Percentiles rank a stretch among this genome's conserved stretches.
These are phyloP conservation scores for Epichloe sibirici DNA, from an alignment of 2,329 filamentous ascomycete species.

Conservation along the genomic window DNA sequence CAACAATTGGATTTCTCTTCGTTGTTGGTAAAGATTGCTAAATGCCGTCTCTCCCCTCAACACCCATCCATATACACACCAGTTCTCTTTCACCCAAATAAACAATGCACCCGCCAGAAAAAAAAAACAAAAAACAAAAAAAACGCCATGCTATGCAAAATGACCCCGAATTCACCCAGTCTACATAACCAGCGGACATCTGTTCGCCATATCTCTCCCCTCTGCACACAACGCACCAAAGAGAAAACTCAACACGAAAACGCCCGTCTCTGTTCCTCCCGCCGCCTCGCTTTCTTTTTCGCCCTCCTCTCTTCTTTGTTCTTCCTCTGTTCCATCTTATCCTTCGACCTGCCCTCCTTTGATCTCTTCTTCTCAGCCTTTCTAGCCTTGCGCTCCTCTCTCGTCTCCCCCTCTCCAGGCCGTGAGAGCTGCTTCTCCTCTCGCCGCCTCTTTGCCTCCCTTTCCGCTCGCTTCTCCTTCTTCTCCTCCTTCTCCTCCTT, in stretches of 20 bases:
- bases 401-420: conserved; percentile 18
- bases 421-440: neutral
- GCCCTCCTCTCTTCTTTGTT: conserved; percentile 32
- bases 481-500: neutral
- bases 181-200: neutral
- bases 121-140: conserved; percentile 1
- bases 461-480: neutral
- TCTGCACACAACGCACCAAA: neutral
- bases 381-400: conserved; percentile 28
- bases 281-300: conserved; percentile 30
- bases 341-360: conserved; percentile 15
- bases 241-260: neutral
- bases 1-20: too few relatives aligned
- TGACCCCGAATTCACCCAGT: neutral
- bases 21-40: too few relatives aligned
- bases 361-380: conserved; percentile 21
- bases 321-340: conserved; percentile 10
- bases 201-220: neutral
- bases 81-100: neutral
- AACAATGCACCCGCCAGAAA: neutral
- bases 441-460: conserved; percentile 14
- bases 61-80: neutral
- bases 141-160: conserved; percentile 7
- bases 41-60: too few relatives aligned
- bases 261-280: conserved; percentile 20